A percentile compares a stretch with the other conserved stretches of the same genome.
phyloP scores from a whole-genome alignment of 768 basidiomycete genomes.

The Boletus edulis region DNA sequence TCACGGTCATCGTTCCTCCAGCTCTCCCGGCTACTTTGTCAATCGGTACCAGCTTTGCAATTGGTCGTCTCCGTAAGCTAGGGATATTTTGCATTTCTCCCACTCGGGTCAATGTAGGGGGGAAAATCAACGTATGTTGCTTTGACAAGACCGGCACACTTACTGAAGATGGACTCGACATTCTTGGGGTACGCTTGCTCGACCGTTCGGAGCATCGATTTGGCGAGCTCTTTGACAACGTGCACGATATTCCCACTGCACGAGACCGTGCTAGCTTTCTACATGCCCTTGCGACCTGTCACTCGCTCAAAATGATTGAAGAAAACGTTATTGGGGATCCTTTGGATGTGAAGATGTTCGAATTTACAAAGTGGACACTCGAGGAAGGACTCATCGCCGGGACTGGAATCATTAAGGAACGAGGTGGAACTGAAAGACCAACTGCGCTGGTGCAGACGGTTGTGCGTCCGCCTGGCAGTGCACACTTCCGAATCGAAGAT shows the following conservation, averaged over 20 bases:
- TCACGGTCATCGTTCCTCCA: constrained; percentile 97
- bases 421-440: constrained; percentile 61
- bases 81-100: constrained; percentile 98
- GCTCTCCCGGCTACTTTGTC: constrained; percentile 96
- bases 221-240: constrained; percentile 85
- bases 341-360: constrained; percentile 96
- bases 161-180: constrained; percentile 97
- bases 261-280: constrained; percentile 79
- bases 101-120: constrained; percentile 90
- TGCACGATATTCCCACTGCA: constrained; percentile 77
- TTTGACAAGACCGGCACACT: constrained; percentile 99
- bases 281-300: constrained; percentile 94
- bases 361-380: constrained; percentile 92
- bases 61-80: constrained; percentile 77
- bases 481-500: constrained; percentile 88
- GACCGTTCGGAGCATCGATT: constrained; percentile 77
- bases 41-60: constrained; percentile 95
- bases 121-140: constrained; percentile 95
- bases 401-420: constrained; percentile 67
- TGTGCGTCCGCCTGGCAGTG: constrained; percentile 93
- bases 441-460: constrained; percentile 94
- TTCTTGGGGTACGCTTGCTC: constrained; percentile 86
- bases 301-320: constrained; percentile 89
- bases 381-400: constrained; percentile 84
- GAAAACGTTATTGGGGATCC: constrained; percentile 93